Conservation (phyloP, 2,329 filamentous ascomycete genomes). For the Pseudogymnoascus sp. region DNA sequence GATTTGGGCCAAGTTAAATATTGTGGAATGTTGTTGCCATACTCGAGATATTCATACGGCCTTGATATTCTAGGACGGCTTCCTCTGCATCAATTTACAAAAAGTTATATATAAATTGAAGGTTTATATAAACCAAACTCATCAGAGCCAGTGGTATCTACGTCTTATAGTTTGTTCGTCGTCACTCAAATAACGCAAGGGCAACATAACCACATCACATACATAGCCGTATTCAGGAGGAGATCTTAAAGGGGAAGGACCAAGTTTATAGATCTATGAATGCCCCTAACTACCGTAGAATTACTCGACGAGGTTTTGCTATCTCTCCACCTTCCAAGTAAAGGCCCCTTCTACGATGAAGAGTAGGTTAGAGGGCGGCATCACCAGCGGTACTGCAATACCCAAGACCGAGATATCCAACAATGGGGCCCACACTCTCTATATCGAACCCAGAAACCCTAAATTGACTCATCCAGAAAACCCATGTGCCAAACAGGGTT, state of each 20-base stretch:
- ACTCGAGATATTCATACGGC: background rate
- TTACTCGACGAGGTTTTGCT: background rate
- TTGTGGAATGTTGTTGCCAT: background rate
- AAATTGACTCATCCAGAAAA: constrained; percentile 3
- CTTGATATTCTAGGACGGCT: background rate
- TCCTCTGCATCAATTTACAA: background rate
- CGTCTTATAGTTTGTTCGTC: background rate
- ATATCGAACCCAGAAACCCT: constrained; percentile 6
- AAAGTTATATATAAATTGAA: background rate
- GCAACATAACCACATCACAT: background rate
- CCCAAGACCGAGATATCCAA: background rate
- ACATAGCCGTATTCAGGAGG: background rate
- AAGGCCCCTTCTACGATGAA: background rate
- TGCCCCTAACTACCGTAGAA: background rate
- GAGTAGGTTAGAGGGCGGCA: background rate
- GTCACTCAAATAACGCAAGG: background rate
- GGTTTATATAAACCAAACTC: background rate
- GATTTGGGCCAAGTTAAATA: background rate
- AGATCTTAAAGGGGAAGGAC: background rate
- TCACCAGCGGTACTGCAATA: background rate
- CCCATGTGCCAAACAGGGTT: background rate
- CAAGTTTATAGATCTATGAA: constrained; percentile 6
- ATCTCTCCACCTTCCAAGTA: background rate
- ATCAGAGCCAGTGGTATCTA: background rate
- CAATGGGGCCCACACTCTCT: background rate